Base-by-base conservation (phyloP, 2,329 filamentous ascomycete species). In the Reticulascus tulasneorum region DNA sequence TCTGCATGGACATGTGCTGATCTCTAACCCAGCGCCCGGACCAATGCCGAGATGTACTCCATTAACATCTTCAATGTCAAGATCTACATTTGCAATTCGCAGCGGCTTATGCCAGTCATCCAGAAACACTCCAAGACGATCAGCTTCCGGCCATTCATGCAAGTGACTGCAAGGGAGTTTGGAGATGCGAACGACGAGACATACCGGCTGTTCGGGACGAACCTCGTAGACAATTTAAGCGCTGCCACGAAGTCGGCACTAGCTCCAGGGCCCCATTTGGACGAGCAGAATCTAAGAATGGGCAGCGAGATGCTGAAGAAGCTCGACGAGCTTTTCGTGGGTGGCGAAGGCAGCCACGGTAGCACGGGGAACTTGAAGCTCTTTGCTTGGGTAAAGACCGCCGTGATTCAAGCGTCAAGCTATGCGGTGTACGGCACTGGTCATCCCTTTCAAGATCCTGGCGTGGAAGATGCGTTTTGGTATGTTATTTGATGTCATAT, bases 121-220 rank as follows among this genome's bases (percentile, higher is more conserved):
- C 52, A 54, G 32, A 41, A 37, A 13, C 30, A 43, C 0, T 44
- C 46, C 9, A 53, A 51, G 15, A 49, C 47, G 0, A 29, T 58
- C 0, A 51, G 51, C 5, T 58, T 58, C 35, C 47, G 48, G 0
- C 55, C 54, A 0, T 51, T 56, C 3, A 39, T 56, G 23, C 52
- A 54, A 5, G 46, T 37, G 23, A 36, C 38, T 12, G 19, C 39
- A 3, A 35, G 33, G 18, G 30, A 23, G 9, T 35, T 38, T 18
- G 40, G 37, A 16, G 40, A 38, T 22, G 37, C 45, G 19, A 33
- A 35, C 19, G 26, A 34, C 32, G 41, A 27, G 19, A 38, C 42
- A 23, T 23, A 42, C 15, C 29, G 26, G 13, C 19, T 42, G 16
- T 42, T 42, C 17, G 40, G 25, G 10, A 35, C 22, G 9, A 26